Conservation (phyloP, 2,329 filamentous ascomycete genomes). For the Colletotrichum paranaense region DNA sequence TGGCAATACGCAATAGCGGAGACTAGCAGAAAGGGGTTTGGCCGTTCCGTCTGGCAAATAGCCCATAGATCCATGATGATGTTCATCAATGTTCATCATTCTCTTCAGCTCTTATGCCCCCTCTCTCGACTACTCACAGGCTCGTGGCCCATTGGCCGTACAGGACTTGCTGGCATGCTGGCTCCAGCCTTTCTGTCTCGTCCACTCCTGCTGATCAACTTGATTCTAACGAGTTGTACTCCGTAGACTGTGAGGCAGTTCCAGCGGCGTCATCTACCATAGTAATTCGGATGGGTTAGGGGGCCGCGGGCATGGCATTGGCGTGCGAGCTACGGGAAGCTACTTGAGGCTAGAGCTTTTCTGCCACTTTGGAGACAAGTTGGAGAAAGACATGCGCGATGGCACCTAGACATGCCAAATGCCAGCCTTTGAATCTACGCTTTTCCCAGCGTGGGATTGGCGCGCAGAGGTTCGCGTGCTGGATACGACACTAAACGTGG, state of each 20-base stretch:
- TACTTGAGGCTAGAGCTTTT: neutral
- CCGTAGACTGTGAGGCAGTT: neutral
- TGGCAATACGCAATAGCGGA: conserved; percentile 19
- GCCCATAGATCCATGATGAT: neutral
- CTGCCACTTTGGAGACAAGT: neutral
- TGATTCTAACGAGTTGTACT: neutral
- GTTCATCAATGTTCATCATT: neutral
- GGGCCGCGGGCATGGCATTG: neutral
- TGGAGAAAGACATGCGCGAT: neutral
- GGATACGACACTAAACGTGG: neutral
- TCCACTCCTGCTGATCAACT: neutral
- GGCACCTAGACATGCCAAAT: neutral
- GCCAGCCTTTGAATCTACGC: neutral
- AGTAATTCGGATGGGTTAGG: neutral
- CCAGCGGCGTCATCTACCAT: neutral
- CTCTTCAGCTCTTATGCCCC: neutral
- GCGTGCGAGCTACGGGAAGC: neutral
- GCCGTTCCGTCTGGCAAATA: neutral
- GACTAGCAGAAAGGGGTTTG: conserved; percentile 17
- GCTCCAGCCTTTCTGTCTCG: neutral
- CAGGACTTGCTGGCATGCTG: neutral
- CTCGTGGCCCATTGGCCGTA: too few species aligned
- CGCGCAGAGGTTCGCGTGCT: neutral
- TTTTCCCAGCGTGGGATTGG: neutral
- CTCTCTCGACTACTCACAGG: neutral